Evolutionary conservation across 768 basidiomycete genomes (phyloP).

Genomic region (Heimioporus sp.): DNA sequence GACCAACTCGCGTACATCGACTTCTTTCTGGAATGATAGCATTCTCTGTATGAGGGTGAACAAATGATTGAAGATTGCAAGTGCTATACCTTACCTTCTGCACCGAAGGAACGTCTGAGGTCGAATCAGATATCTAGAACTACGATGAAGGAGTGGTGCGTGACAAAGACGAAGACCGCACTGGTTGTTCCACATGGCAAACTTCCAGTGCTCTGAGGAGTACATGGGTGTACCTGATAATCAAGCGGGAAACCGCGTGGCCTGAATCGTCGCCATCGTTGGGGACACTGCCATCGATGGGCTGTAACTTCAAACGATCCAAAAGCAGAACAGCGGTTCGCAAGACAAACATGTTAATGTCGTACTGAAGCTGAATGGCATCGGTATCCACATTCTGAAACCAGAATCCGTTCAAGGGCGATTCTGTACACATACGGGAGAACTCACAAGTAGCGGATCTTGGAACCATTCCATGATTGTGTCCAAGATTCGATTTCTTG

Average conservation of each 20-base stretch:
- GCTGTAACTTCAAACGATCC: constrained; percentile 68
- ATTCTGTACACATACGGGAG: neutral
- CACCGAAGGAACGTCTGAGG: constrained; percentile 47
- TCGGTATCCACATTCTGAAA: constrained; percentile 39
- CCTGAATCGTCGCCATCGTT: constrained; percentile 60
- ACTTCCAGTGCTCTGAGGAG: constrained; percentile 61
- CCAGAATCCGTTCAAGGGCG: neutral
- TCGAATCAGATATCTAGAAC: constrained; percentile 45
- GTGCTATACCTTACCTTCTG: constrained; percentile 38
- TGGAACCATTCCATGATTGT: constrained; percentile 79
- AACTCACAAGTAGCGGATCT: constrained; percentile 48
- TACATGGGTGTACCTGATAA: constrained; percentile 71
- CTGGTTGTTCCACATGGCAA: constrained; percentile 46
- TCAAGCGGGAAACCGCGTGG: constrained; percentile 73
- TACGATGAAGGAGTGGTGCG: constrained; percentile 3
- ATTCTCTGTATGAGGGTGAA: constrained; percentile 36
- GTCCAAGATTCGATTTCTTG: constrained; percentile 72
- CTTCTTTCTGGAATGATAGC: constrained; percentile 47
- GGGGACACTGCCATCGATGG: constrained; percentile 47
- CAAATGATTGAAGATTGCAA: neutral
- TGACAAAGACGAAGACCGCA: constrained; percentile 22
- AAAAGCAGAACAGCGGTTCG: constrained; percentile 73
- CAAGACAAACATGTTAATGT: constrained; percentile 73
- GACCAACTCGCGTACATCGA: constrained; percentile 70
- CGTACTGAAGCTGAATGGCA: constrained; percentile 42